Evolutionary conservation across 2,329 filamentous ascomycete species (phyloP).

Genomic region (Aspergillus amoenus): DNA sequence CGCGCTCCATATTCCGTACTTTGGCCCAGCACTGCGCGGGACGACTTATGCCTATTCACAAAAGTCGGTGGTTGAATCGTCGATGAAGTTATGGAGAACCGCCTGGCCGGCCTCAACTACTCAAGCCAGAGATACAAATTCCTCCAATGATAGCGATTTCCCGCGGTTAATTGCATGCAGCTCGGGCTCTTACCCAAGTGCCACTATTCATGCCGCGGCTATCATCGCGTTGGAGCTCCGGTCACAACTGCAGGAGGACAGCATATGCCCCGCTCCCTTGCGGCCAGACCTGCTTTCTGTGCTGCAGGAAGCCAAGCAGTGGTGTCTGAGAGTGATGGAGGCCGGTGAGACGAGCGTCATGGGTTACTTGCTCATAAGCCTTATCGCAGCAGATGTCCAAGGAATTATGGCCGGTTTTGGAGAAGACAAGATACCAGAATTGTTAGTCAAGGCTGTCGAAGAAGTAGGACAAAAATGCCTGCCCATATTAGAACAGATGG

Average conservation of each 20-base stretch:
- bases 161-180: constrained; percentile 40
- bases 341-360: constrained; percentile 58
- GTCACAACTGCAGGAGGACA: constrained; percentile 27
- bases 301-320: constrained; percentile 44
- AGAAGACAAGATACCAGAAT: constrained; percentile 25
- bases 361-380: constrained; percentile 46
- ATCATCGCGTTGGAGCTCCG: constrained; percentile 27
- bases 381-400: constrained; percentile 45
- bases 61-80: constrained; percentile 49
- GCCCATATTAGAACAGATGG: constrained; percentile 24
- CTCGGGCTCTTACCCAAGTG: constrained; percentile 26
- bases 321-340: constrained; percentile 42
- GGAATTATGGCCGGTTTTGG: constrained; percentile 16
- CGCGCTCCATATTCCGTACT: constrained; percentile 32
- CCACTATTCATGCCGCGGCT: constrained; percentile 20
- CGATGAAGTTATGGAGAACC: constrained; percentile 49
- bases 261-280: constrained; percentile 23
- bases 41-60: constrained; percentile 48
- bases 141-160: constrained; percentile 32
- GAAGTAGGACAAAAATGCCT: constrained; percentile 27
- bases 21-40: constrained; percentile 20
- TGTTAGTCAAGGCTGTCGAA: constrained; percentile 41
- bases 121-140: not conserved
- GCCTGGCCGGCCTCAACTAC: constrained; percentile 31
- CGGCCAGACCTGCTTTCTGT: constrained; percentile 29